These are phyloP conservation scores for Aquilaria yunnanensis DNA, from an alignment of 345 rosid species.

Conservation along the genomic window DNA sequence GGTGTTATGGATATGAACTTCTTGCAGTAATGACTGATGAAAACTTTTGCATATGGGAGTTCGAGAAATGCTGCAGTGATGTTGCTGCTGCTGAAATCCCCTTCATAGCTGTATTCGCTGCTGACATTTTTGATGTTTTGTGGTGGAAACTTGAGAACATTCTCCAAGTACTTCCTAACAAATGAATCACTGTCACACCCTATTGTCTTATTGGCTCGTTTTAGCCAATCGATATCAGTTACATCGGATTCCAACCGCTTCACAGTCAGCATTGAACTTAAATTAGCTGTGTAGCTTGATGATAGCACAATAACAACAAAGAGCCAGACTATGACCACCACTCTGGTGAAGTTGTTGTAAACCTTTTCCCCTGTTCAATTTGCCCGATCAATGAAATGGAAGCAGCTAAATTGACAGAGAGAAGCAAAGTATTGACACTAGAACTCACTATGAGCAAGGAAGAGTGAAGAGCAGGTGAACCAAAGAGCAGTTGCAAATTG, in stretches of 20 bases:
- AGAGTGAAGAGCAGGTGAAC: conserved; percentile 38
- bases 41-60: conserved; percentile 37
- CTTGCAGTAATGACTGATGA: conserved; percentile 25
- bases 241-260: conserved; percentile 22
- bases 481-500: conserved; percentile 28
- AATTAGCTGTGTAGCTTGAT: conserved; percentile 50
- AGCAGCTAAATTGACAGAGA: too few species aligned
- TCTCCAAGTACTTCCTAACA: conserved; percentile 24
- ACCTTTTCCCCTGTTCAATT: conserved; percentile 37
- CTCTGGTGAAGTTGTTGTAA: conserved; percentile 27
- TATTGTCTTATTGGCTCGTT: conserved; percentile 16
- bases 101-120: conserved; percentile 12
- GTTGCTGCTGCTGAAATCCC: conserved; percentile 11
- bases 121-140: conserved; percentile 13
- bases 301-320: conserved; percentile 41
- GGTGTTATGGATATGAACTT: conserved; percentile 14
- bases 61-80: conserved; percentile 42
- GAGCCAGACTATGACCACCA: conserved; percentile 51
- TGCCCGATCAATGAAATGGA: too few species aligned
- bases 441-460: conserved; percentile 41
- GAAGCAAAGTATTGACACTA: background rate
- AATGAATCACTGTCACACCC: conserved; percentile 45
- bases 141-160: conserved; percentile 18
- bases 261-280: conserved; percentile 47
- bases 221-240: conserved; percentile 25